Evolutionary conservation across 2,329 filamentous ascomycete species (phyloP).

Genomic region (Nothomitra cinnamomea): DNA sequence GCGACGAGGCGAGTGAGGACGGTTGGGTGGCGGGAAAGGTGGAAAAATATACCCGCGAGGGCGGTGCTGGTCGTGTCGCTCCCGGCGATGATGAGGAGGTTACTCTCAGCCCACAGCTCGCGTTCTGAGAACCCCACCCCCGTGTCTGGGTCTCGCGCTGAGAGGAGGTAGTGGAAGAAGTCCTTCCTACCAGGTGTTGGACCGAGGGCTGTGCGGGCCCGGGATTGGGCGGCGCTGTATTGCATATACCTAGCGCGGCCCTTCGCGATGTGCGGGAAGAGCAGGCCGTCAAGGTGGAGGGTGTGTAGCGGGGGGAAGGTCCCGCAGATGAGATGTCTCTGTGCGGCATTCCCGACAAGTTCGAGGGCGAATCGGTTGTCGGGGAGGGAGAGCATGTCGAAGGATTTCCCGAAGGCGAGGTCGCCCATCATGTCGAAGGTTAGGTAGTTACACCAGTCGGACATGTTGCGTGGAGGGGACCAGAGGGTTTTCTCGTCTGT

Average conservation of each 20-base stretch:
- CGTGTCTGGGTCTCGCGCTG: constrained; percentile 10
- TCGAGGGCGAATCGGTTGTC: constrained; percentile 50
- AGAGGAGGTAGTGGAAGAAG: constrained; percentile 11
- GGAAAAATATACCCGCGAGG: constrained; percentile 39
- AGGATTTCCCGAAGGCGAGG: constrained; percentile 57
- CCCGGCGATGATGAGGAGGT: constrained; percentile 54
- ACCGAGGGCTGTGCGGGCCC: constrained; percentile 47
- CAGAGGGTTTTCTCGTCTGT: constrained; percentile 29
- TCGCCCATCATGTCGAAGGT: constrained; percentile 44
- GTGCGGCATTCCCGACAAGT: constrained; percentile 49
- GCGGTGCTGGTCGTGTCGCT: constrained; percentile 58
- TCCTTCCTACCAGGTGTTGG: constrained; percentile 31
- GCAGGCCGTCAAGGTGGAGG: constrained; percentile 47
- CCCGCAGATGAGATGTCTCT: constrained; percentile 52
- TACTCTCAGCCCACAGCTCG: constrained; percentile 44
- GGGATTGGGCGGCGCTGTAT: constrained; percentile 50
- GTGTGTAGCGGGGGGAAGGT: constrained; percentile 53
- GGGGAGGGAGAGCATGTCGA: constrained; percentile 54
- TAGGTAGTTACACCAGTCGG: constrained; percentile 57
- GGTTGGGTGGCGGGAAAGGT: constrained; percentile 36
- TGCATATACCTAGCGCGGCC: constrained; percentile 53
- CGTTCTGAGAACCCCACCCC: constrained; percentile 14
- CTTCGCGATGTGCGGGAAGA: constrained; percentile 49
- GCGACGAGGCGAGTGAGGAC: constrained; percentile 30
- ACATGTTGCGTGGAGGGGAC: constrained; percentile 42